Conservation (phyloP, 768 basidiomycete species). For the Kwoniella sp. region DNA sequence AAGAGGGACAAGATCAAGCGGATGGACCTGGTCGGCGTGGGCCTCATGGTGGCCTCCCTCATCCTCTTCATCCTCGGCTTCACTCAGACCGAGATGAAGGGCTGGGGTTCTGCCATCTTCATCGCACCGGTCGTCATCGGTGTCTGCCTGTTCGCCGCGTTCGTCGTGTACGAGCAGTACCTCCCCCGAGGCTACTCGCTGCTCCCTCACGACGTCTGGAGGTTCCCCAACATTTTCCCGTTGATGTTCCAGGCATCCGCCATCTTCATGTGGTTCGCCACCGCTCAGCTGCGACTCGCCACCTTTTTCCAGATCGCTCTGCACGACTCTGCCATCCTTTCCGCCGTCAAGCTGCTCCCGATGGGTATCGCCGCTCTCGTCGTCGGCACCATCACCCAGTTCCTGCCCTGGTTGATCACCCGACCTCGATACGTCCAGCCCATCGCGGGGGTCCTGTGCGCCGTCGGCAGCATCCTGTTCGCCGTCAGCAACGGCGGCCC, state of each 20-base stretch:
- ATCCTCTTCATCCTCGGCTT: slow-evolving; percentile 45
- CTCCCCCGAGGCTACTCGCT: slow-evolving; percentile 37
- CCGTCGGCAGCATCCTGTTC: slow-evolving; percentile 40
- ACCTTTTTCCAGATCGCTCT: slow-evolving; percentile 42
- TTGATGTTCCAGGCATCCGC: slow-evolving; percentile 38
- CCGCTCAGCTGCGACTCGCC: slow-evolving; percentile 40
- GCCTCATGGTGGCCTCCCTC: slow-evolving; percentile 34
- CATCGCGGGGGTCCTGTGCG: slow-evolving; percentile 31
- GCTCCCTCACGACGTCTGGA: slow-evolving; percentile 39
- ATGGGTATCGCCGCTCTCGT: slow-evolving; percentile 44
- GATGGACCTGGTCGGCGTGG: slow-evolving; percentile 44
- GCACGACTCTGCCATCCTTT: slow-evolving; percentile 35
- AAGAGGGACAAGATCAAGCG: slow-evolving; percentile 37
- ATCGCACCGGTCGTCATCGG: slow-evolving; percentile 45
- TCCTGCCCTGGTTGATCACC: slow-evolving; percentile 39
- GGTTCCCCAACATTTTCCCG: slow-evolving; percentile 44
- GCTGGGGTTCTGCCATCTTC: slow-evolving; percentile 39
- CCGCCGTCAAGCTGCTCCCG: slow-evolving; percentile 41
- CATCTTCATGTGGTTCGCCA: slow-evolving; percentile 45
- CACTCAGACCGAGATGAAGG: slow-evolving; percentile 40
- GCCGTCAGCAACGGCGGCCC: slow-evolving; percentile 36
- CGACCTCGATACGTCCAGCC: slow-evolving; percentile 37
- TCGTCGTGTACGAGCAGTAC: slow-evolving; percentile 38
- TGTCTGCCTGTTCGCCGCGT: slow-evolving; percentile 29
- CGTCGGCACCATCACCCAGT: slow-evolving; percentile 36